A percentile compares a stretch with the other conserved stretches of the same genome.
Evolutionary conservation across 108 stramenopile genomes (phyloP).

Genomic region (Halocafeteria seosinensis): DNA sequence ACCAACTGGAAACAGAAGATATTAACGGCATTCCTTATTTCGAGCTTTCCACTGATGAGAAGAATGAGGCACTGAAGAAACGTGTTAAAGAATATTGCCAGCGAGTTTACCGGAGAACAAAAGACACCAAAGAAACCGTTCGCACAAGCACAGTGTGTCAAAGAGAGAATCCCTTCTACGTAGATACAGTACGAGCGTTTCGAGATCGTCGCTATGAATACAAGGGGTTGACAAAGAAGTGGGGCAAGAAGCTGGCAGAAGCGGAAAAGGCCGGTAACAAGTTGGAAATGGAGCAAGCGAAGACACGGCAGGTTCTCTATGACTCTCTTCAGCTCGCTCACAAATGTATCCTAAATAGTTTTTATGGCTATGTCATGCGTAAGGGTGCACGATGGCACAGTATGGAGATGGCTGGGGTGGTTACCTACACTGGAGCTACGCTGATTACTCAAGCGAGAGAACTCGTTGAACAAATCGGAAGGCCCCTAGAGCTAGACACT

Average conservation of each 20-base stretch:
- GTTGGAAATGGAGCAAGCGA: slow-evolving; percentile 66
- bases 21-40: slow-evolving; percentile 50
- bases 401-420: slow-evolving; percentile 99
- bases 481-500: slow-evolving; percentile 93
- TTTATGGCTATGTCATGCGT: slow-evolving; percentile 98
- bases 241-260: slow-evolving; percentile 42
- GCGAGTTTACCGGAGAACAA: slow-evolving; percentile 83
- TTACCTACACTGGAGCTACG: slow-evolving; percentile 91
- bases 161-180: slow-evolving; percentile 97
- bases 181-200: slow-evolving; percentile 89
- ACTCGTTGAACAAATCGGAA: slow-evolving; percentile 84
- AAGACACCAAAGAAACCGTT: slow-evolving; percentile 76
- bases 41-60: slow-evolving; percentile 55
- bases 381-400: slow-evolving; percentile 97
- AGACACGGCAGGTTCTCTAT: slow-evolving; percentile 71
- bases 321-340: slow-evolving; percentile 97
- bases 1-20: slow-evolving; percentile 66
- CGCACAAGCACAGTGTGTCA: slow-evolving; percentile 81
- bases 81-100: slow-evolving; percentile 76
- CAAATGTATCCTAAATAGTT: slow-evolving; percentile 90
- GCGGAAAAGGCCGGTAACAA: slow-evolving; percentile 51
- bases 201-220: slow-evolving; percentile 95
- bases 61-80: slow-evolving; percentile 51
- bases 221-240: slow-evolving; percentile 83
- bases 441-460: slow-evolving; percentile 86